These are phyloP conservation scores for Citrus medica DNA, from an alignment of 345 rosid species.

Conservation along the genomic window DNA sequence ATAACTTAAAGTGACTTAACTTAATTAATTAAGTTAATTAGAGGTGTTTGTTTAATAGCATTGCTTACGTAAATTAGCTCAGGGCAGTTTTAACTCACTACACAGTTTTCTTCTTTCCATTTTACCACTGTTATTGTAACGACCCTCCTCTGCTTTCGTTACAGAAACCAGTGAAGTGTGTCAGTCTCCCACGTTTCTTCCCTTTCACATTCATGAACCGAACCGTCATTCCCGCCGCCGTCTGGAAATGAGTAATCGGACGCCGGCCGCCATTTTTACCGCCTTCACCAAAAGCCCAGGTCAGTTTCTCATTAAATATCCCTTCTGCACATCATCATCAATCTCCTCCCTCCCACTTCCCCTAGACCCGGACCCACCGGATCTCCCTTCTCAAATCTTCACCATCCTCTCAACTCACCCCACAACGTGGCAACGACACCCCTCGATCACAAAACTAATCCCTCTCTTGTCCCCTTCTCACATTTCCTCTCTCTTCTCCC, in stretches of 20 bases:
- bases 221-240: constrained; percentile 3
- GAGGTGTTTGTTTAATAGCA: too few relatives aligned
- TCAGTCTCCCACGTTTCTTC: too few relatives aligned
- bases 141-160: neutral
- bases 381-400: constrained; percentile 36
- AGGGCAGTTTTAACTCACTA: too few relatives aligned
- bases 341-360: constrained; percentile 14
- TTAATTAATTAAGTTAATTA: too few relatives aligned
- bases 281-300: constrained; percentile 2
- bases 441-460: constrained; percentile 33
- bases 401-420: constrained; percentile 46
- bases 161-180: neutral
- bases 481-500: constrained; percentile 40
- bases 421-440: constrained; percentile 48
- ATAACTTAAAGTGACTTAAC: too few relatives aligned
- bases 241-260: constrained; percentile 23
- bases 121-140: neutral
- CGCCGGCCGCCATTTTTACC: constrained; percentile 5
- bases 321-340: constrained; percentile 15
- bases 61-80: too few relatives aligned
- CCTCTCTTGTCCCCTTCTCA: constrained; percentile 45
- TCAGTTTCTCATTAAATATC: constrained; percentile 9
- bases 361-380: constrained; percentile 21
- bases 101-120: too few relatives aligned
- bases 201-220: neutral